Percentiles rank a stretch among this genome's conserved stretches.
phyloP scores from a whole-genome alignment of 768 basidiomycete genomes.

The button mushroom (Agaricus bisporus) region DNA sequence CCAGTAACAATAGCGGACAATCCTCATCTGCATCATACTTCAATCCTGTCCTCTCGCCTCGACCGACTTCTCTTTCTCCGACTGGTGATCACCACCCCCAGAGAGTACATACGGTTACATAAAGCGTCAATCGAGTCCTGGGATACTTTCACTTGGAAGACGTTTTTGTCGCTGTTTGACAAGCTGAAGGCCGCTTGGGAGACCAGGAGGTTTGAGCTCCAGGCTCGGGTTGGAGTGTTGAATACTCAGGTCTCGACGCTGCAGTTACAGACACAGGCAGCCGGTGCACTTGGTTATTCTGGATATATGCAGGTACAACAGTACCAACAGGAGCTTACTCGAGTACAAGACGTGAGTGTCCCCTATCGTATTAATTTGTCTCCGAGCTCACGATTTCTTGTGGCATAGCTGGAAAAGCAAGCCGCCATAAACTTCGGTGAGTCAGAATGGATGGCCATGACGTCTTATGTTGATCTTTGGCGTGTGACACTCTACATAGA shows the following conservation, averaged over 20 bases:
- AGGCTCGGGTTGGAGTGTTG: slow-evolving; percentile 36
- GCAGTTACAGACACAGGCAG: slow-evolving; percentile 35
- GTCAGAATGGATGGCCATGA: background rate
- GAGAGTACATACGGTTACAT: slow-evolving; percentile 58
- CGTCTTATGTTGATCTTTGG: background rate
- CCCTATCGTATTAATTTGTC: slow-evolving; percentile 4
- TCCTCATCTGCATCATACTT: slow-evolving; percentile 6
- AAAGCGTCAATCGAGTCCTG: slow-evolving; percentile 67
- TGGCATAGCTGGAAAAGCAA: slow-evolving; percentile 48
- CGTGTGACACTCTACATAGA: slow-evolving; percentile 29
- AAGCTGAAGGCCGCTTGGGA: slow-evolving; percentile 64
- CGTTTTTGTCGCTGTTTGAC: slow-evolving; percentile 57
- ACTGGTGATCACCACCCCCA: slow-evolving; percentile 56
- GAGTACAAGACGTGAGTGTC: slow-evolving; percentile 52
- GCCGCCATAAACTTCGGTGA: slow-evolving; percentile 47
- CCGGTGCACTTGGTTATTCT: slow-evolving; percentile 21
- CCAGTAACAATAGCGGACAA: slow-evolving; percentile 2
- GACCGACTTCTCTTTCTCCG: slow-evolving; percentile 20
- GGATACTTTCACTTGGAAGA: slow-evolving; percentile 70
- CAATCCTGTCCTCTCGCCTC: slow-evolving; percentile 1
- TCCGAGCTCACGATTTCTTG: slow-evolving; percentile 2
- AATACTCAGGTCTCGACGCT: slow-evolving; percentile 20
- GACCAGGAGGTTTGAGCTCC: slow-evolving; percentile 48
- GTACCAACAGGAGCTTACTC: slow-evolving; percentile 48
- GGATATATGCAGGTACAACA: slow-evolving; percentile 37